These are phyloP conservation scores for Suillus spraguei DNA, from an alignment of 768 basidiomycete species.

Conservation along the genomic window DNA sequence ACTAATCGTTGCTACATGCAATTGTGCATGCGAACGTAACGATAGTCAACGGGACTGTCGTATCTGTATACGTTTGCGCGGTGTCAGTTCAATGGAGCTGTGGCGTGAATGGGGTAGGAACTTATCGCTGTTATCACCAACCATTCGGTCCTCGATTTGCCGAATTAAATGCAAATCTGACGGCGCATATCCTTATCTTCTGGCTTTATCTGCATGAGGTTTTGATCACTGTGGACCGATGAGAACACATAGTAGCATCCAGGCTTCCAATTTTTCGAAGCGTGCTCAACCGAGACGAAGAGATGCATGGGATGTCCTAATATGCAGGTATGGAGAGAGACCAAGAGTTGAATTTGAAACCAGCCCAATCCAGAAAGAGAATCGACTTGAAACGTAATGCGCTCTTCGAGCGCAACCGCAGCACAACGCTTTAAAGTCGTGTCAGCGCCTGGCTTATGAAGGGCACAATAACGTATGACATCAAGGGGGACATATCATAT, in stretches of 20 bases:
- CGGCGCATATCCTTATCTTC: slow-evolving; percentile 2
- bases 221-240: neutral
- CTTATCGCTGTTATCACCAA: neutral
- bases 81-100: neutral
- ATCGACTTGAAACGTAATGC: neutral
- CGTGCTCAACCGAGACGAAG: neutral
- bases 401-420: neutral
- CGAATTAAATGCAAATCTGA: neutral
- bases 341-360: neutral
- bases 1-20: neutral
- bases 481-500: neutral
- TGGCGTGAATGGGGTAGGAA: neutral
- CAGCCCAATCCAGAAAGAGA: neutral
- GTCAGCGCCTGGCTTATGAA: neutral
- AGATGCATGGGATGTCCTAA: neutral
- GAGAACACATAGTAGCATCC: neutral
- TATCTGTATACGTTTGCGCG: neutral
- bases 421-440: neutral
- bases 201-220: neutral
- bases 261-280: neutral
- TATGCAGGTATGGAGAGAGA: neutral
- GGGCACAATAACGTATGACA: neutral
- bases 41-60: neutral
- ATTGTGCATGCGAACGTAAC: neutral
- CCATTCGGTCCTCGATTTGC: neutral